These are phyloP conservation scores for Verbascum thapsus DNA, from an alignment of 257 asterid species.

Conservation along the genomic window DNA sequence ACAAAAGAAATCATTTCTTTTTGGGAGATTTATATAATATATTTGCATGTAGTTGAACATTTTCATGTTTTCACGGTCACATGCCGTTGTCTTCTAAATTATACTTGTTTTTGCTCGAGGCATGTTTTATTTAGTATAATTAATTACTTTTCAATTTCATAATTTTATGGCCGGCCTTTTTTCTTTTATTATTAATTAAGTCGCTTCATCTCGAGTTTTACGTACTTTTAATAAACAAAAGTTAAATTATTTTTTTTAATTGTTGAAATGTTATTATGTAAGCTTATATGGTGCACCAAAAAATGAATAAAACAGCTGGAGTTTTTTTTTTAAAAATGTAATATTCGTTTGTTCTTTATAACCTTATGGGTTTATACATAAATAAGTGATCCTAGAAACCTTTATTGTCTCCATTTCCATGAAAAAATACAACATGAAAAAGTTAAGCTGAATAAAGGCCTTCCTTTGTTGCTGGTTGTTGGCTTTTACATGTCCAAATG, in stretches of 20 bases:
- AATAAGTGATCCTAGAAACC: slow-evolving; percentile 11
- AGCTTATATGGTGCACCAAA: too few relatives aligned
- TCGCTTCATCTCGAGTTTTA: too few relatives aligned
- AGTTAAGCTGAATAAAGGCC: neutral
- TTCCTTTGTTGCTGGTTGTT: slow-evolving; percentile 19
- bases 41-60: slow-evolving; percentile 18
- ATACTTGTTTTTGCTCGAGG: neutral
- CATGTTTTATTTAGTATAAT: neutral
- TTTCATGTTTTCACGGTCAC: slow-evolving; percentile 28
- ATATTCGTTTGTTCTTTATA: neutral
- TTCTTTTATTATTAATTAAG: too few relatives aligned
- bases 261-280: too few relatives aligned
- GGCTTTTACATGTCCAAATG: slow-evolving; percentile 20
- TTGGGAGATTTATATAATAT: slow-evolving; percentile 11
- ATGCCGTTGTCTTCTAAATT: neutral
- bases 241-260: too few relatives aligned
- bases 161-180: slow-evolving; percentile 18
- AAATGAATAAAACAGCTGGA: too few relatives aligned
- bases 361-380: slow-evolving; percentile 1
- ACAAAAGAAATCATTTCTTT: neutral
- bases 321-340: too few relatives aligned
- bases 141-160: slow-evolving; percentile 4
- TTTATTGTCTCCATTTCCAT: slow-evolving; percentile 18
- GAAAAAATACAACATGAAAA: neutral
- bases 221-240: too few relatives aligned